These are phyloP conservation scores for Diatrype stigma DNA, from an alignment of 2,329 filamentous ascomycete genomes.

Conservation along the genomic window DNA sequence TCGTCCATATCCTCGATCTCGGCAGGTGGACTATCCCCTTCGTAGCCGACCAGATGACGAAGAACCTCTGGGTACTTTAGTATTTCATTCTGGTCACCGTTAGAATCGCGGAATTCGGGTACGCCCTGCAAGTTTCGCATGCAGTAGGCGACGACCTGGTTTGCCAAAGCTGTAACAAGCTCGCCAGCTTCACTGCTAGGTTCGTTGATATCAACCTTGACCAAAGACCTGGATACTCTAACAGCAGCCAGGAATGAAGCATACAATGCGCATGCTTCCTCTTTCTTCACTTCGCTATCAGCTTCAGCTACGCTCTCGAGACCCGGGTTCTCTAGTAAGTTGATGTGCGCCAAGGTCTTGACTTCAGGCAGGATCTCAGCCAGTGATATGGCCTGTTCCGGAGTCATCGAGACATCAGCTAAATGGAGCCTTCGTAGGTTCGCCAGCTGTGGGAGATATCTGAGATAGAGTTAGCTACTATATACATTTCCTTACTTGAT, in stretches of 20 bases:
- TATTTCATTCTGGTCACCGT: conserved; percentile 25
- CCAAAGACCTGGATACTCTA: conserved; percentile 74
- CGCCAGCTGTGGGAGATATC: conserved; percentile 74
- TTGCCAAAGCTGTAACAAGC: conserved; percentile 85
- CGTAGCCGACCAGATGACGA: conserved; percentile 78
- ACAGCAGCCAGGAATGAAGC: conserved; percentile 87
- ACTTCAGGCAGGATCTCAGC: conserved; percentile 88
- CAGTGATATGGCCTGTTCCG: conserved; percentile 85
- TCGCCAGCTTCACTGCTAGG: conserved; percentile 79
- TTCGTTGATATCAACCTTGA: conserved; percentile 89
- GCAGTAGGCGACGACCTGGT: conserved; percentile 92
- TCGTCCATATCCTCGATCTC: conserved; percentile 58
- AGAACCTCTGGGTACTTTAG: conserved; percentile 73
- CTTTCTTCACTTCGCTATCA: conserved; percentile 73
- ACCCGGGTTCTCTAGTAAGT: conserved; percentile 75
- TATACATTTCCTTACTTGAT: not conserved
- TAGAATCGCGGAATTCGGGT: conserved; percentile 41
- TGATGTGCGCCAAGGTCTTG: conserved; percentile 76
- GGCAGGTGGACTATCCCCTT: conserved; percentile 41
- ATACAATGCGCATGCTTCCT: conserved; percentile 91
- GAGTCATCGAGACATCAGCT: conserved; percentile 74
- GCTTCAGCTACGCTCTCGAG: conserved; percentile 69
- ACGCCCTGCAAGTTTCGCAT: conserved; percentile 84
- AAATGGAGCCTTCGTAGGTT: conserved; percentile 82
- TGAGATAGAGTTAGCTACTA: conserved; percentile 26